Conservation (phyloP, 148 eudicot species). For the Suaeda aralocaspica region DNA sequence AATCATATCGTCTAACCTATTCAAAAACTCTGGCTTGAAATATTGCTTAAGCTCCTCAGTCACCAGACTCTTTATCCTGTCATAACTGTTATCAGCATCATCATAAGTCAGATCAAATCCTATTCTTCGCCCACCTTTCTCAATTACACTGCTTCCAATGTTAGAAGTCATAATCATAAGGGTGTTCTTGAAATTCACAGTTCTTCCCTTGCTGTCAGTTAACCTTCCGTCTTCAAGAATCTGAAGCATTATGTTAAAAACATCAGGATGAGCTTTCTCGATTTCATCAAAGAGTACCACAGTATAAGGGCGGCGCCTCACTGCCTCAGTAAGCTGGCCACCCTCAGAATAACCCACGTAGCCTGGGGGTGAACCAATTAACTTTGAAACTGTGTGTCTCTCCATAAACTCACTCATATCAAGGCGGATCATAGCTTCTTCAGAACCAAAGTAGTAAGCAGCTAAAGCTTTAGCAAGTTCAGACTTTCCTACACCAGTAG, state of each 20-base stretch:
- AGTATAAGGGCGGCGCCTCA: constrained; percentile 74
- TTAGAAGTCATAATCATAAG: constrained; percentile 88
- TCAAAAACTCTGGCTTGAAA: constrained; percentile 78
- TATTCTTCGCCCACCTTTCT: constrained; percentile 57
- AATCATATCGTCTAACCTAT: constrained; percentile 87
- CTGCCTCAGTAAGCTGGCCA: constrained; percentile 91
- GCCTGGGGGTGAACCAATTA: constrained; percentile 88
- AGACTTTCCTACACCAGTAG: constrained; percentile 87
- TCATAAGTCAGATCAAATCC: constrained; percentile 52
- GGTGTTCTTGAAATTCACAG: constrained; percentile 82
- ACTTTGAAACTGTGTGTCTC: constrained; percentile 74
- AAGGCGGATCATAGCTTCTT: constrained; percentile 77
- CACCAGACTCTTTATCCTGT: constrained; percentile 63
- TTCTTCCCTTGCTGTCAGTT: constrained; percentile 79
- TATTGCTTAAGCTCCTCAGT: constrained; percentile 73
- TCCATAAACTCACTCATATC: constrained; percentile 97
- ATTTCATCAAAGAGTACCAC: constrained; percentile 84
- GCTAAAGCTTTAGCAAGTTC: constrained; percentile 83
- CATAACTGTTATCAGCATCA: constrained; percentile 60
- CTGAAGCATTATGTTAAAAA: constrained; percentile 89
- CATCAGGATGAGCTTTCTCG: constrained; percentile 91
- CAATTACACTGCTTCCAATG: constrained; percentile 76
- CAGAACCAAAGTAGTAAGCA: constrained; percentile 83
- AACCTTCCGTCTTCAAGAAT: constrained; percentile 86
- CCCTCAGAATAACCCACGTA: constrained; percentile 82